These are phyloP conservation scores for Volvox carteri DNA, from an alignment of 163 green algal genomes.

Conservation along the genomic window DNA sequence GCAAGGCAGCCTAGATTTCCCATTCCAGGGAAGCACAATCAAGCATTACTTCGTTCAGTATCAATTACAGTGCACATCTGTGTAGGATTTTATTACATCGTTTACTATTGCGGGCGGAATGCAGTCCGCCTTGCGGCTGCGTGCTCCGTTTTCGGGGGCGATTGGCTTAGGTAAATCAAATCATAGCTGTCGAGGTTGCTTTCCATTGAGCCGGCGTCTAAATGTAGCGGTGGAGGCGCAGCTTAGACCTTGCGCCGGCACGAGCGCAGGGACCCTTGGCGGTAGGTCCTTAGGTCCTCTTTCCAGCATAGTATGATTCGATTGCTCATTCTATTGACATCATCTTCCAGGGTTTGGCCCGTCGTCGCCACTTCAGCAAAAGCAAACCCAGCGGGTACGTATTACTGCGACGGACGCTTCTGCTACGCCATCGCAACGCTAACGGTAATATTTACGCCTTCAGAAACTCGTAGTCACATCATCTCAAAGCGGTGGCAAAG, in stretches of 20 bases:
- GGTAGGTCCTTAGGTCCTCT: background rate
- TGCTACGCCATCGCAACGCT: background rate
- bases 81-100: background rate
- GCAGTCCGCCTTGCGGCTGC: constrained; percentile 27
- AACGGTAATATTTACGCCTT: background rate
- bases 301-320: background rate
- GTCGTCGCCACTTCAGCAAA: constrained; percentile 18
- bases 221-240: constrained; percentile 6
- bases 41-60: background rate
- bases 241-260: constrained; percentile 38
- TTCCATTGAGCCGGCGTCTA: background rate
- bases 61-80: background rate
- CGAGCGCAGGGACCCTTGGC: background rate
- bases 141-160: constrained; percentile 17
- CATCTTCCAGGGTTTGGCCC: constrained; percentile 31
- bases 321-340: background rate
- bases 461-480: constrained; percentile 47
- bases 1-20: background rate
- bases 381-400: constrained; percentile 36
- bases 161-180: constrained; percentile 5
- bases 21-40: background rate
- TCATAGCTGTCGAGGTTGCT: background rate
- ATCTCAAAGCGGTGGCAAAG: constrained; percentile 56
- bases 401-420: background rate
- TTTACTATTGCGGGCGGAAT: constrained; percentile 1